These are phyloP conservation scores for Sugiyamaella floridensis DNA, from an alignment of 805 yeast genomes.

Conservation along the genomic window DNA sequence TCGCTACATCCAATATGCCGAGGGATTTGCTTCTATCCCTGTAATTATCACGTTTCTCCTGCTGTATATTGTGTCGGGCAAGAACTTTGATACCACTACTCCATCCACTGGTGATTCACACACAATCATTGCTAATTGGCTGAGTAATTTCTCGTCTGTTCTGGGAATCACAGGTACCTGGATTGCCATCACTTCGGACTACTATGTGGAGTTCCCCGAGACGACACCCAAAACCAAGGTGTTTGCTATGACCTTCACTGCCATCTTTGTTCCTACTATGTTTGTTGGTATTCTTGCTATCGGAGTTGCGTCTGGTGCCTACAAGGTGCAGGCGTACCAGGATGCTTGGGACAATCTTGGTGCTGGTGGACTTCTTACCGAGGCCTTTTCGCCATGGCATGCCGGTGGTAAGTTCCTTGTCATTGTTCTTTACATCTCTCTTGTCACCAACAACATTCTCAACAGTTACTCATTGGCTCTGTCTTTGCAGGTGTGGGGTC, in stretches of 20 bases:
- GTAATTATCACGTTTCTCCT: conserved; percentile 60
- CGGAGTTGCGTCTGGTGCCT: conserved; percentile 61
- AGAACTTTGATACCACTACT: conserved; percentile 25
- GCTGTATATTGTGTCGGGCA: conserved; percentile 49
- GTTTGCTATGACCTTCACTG: conserved; percentile 56
- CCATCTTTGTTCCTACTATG: conserved; percentile 62
- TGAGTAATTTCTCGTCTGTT: conserved; percentile 63
- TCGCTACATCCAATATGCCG: conserved; percentile 59
- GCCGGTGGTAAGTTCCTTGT: conserved; percentile 73
- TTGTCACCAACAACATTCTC: conserved; percentile 74
- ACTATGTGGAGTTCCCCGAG: conserved; percentile 75
- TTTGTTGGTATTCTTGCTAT: conserved; percentile 72
- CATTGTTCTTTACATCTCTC: conserved; percentile 60
- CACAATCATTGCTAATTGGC: conserved; percentile 58
- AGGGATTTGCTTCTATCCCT: conserved; percentile 60
- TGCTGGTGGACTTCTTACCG: conserved; percentile 66
- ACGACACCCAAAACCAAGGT: conserved; percentile 49
- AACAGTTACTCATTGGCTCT: conserved; percentile 79
- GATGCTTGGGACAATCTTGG: conserved; percentile 51
- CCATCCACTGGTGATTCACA: conserved; percentile 33
- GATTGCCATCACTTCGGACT: conserved; percentile 84
- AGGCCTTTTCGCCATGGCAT: conserved; percentile 63
- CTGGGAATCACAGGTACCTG: conserved; percentile 81
- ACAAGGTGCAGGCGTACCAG: conserved; percentile 49
- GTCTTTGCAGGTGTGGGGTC: conserved; percentile 54